Evolutionary conservation across 2,329 filamentous ascomycete species (phyloP), one percentile per base, ranked within the genome.

Genomic region (Arthrobotrys megalospora): DNA sequence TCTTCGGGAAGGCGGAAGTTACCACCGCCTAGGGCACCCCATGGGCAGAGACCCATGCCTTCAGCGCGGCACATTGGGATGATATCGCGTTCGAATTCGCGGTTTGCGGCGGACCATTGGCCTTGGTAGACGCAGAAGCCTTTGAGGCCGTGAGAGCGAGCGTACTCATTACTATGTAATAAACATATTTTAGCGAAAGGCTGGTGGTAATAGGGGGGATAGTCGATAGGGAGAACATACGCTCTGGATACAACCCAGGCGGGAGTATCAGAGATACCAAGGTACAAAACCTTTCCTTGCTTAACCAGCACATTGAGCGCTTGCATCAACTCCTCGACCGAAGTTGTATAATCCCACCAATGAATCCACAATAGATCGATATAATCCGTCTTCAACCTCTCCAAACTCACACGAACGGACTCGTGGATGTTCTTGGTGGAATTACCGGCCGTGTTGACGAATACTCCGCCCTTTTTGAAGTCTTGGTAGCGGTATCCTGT

Each of bases 111-210:
- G 21, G 85, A 88, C 90, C 90, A 93, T 10, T 84, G 85, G 8
- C 91, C 91, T 83, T 91, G 90, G 83, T 92, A 92, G 34, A 92
- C 88, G 41, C 86, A 88, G 85, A 94, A 94, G 45, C 88, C 90
- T 0, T 89, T 88, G 32, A 93, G 86, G n/a, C 90, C 91, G 79
- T 93, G 88, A 79, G 89, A 87, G 48, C 90, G 88, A 6, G 92
- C 92, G 82, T 93, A 91, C 82, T 90, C 87, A 67, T 91, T 91
- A 14, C 76, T 79, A 47, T 47, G n/a, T 24, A 5, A 28, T 28
- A 28, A 28, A 28, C 19, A 45, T 34, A 36, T 19, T 1, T 41
- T 21, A 53, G n/a, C 24, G 24, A 5, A 28, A 50, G 19, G 7
- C 16, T 8, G 2, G 16, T 11, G 14, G 11, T 50, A 41, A 2